phyloP scores from a whole-genome alignment of 2,329 filamentous ascomycete species.

The Chaetomium sp. region DNA sequence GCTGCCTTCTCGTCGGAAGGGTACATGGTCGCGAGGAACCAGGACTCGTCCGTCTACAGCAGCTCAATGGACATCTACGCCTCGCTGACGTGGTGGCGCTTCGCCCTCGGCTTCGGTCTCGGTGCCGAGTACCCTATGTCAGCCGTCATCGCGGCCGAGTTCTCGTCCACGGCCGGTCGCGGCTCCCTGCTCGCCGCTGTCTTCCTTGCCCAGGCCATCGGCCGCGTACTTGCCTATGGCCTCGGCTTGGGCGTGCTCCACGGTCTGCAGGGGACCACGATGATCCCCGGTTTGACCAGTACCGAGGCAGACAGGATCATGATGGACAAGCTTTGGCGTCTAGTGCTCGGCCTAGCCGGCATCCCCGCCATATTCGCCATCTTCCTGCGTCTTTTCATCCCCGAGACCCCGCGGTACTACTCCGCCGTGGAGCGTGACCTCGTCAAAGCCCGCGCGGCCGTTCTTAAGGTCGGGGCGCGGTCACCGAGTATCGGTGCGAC shows the following conservation, averaged over 20 bases:
- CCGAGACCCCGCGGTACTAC: constrained; percentile 1
- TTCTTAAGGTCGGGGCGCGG: neutral
- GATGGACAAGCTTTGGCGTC: neutral
- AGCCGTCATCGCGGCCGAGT: neutral
- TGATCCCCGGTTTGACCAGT: neutral
- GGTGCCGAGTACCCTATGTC: constrained; percentile 4
- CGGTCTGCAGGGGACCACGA: neutral
- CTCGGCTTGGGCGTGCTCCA: neutral
- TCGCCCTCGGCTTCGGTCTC: neutral
- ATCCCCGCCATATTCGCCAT: constrained; percentile 1
- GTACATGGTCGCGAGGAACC: neutral
- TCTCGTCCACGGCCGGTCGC: neutral
- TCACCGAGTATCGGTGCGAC: neutral
- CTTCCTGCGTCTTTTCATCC: neutral
- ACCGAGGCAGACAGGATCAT: neutral
- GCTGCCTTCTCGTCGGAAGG: neutral
- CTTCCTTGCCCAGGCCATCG: neutral
- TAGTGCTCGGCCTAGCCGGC: neutral
- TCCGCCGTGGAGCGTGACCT: neutral
- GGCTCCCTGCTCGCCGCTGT: neutral
- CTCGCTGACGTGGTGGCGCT: constrained; percentile 1
- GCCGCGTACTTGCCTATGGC: neutral
- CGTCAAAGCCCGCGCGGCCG: neutral
- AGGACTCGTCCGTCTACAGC: neutral
- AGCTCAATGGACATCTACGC: constrained; percentile 3